Conservation (phyloP, 179 eudicot species). For the Nepenthes alata region DNA sequence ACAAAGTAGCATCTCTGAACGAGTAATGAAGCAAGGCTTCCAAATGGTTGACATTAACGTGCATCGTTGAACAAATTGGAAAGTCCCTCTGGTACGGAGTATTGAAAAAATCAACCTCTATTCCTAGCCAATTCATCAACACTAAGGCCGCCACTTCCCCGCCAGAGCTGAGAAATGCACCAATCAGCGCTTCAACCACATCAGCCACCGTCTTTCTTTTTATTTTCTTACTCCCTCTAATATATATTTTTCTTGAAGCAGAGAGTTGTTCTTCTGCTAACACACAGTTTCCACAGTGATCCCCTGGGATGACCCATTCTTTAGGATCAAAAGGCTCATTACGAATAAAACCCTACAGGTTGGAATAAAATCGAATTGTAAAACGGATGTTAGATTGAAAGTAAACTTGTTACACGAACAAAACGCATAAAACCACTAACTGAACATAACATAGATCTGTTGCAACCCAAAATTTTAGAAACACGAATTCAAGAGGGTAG, state of each 20-base stretch:
- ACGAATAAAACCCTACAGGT: constrained; percentile 71
- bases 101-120: constrained; percentile 37
- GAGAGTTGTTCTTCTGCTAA: constrained; percentile 36
- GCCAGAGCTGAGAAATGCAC: constrained; percentile 57
- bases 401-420: background rate
- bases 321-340: constrained; percentile 60
- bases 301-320: constrained; percentile 75
- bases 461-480: background rate
- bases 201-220: constrained; percentile 73
- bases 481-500: too few relatives aligned
- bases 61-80: constrained; percentile 25
- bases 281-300: constrained; percentile 12
- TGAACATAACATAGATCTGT: background rate
- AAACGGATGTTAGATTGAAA: background rate
- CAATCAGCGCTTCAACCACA: constrained; percentile 86
- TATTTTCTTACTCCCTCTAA: constrained; percentile 26
- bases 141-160: constrained; percentile 64
- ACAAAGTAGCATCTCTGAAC: constrained; percentile 53
- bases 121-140: constrained; percentile 84
- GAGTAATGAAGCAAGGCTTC: constrained; percentile 48
- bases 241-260: constrained; percentile 28
- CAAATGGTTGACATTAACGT: constrained; percentile 30
- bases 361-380: background rate
- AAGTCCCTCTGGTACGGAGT: constrained; percentile 30
- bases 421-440: background rate